These are phyloP conservation scores for Geum urbanum DNA, from an alignment of 306 rosid species.

Conservation along the genomic window DNA sequence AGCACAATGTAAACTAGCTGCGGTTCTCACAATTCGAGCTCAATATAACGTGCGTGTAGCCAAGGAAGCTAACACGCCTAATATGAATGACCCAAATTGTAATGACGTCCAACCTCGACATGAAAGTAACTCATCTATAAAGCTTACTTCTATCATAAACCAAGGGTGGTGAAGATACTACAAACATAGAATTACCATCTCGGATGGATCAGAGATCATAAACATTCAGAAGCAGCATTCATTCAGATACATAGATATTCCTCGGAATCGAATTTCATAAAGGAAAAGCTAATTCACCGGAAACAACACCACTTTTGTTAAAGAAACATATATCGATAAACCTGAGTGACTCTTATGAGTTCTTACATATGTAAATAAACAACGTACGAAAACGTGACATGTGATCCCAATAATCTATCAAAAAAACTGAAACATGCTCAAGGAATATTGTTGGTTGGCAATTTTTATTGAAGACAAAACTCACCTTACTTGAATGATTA, in stretches of 20 bases:
- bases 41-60: not conserved
- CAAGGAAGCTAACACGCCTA: not conserved
- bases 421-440: not conserved
- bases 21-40: not conserved
- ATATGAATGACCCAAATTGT: not conserved
- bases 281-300: no score
- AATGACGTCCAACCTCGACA: no score
- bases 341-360: slow-evolving; percentile 10
- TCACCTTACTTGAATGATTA: no score
- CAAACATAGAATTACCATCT: no score
- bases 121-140: no score
- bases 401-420: slow-evolving; percentile 1
- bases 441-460: no score
- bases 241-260: not conserved
- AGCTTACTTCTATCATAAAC: no score
- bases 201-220: not conserved
- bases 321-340: not conserved
- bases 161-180: no score
- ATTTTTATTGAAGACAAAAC: no score
- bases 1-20: no score
- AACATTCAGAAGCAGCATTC: not conserved
- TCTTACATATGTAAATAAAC: not conserved
- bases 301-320: no score
- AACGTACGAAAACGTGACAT: not conserved
- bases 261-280: no score